Evolutionary conservation across 1,139 yeast genomes (phyloP), one percentile per base, ranked within the genome.

Genomic region (Nematodospora anomalae): DNA sequence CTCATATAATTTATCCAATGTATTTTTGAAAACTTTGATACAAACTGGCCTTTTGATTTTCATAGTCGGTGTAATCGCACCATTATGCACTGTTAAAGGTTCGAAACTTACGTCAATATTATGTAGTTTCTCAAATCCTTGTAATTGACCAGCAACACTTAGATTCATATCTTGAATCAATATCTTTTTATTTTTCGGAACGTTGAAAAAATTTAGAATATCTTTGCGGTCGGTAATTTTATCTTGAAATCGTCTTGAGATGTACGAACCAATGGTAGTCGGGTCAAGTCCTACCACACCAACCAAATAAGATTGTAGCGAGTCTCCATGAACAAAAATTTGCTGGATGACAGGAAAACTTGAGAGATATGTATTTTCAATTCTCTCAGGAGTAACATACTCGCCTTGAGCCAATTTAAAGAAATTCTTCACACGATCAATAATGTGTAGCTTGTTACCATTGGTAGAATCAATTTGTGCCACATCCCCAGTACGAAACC

Each of bases 51-150:
- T 68, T 62, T 80, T 83, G 44, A 83, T 72, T 62, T 85, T 85
- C 54, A 84, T 61, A 2, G 95, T 84, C 30, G 94, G 94, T 4
- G 95, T 85, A 29, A 84, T 60, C 10, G 79, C 76, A 35, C 79
- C 82, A 42, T 79, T 76, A 32, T 76, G 83, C 22, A 78, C 60
- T 21, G 73, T 79, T 55, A 85, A 72, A 2, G 94, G 90, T 45
- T 84, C 92, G 35, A 83, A 55, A 26, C 67, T 79, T 36, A 83
- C 65, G 29, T 59, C 58, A 16, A 80, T 56, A 49, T 85, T 84
- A 57, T 80, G 83, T 35, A 85, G 46, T 55, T 74, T 77, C 55
- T 85, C 94, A 52, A 80, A 84, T 50, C 72, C 74, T 28, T 57
- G 60, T 41, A 71, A 61, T 9, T 49, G 42, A 34, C 26, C 40